Evolutionary conservation across 306 rosid species (phyloP), one percentile per base, ranked within the genome.

Genomic region (Cicer judaicum): DNA sequence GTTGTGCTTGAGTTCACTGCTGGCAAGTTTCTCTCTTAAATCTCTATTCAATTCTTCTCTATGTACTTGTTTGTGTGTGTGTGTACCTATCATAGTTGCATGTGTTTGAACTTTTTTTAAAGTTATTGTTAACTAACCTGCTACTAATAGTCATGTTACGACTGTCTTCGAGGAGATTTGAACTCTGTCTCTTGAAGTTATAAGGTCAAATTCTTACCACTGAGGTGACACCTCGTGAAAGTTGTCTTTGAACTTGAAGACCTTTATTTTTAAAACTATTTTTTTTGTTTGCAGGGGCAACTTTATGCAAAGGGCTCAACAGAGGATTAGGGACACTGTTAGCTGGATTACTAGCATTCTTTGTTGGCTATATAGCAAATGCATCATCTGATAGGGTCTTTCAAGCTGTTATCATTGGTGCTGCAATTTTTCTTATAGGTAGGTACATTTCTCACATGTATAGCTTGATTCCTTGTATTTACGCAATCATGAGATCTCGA

Each of bases 1-100:
- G 97, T 94, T 72, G 98, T 94, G 69, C 87, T 94, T 0, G 98
- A 94, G 83, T 94, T 91, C 88, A 94, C 98, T 3, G 96, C 97
- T 68, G 98, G 97, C 86, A 47, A 43, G 72, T 46, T 67, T 44
- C 66, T 60, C 62, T 75, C 49, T 60, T 7, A 15, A 10, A 40
- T 78, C 39, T 15, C 34, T 50, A 8, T 8, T 62, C 13, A 34
- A 4, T 69, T 9, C 14, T 49, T 46, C 5, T 57, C 13, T 10
- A 15, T 54, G 60, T 61, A 36, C 11, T 16, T 24, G n/a, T 4
- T 5, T 24, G 2, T 16, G 39, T 19, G 15, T 47, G 42, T 24
- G 29, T 34, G 18, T 41, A 34, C 40, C 11, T 70, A 49, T 54
- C 40, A 39, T 60, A 68, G 8, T 15, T 70, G 49, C 34, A 42